phyloP scores from a whole-genome alignment of 2,329 filamentous ascomycete species.

The Ceratocystis eucalypticola region DNA sequence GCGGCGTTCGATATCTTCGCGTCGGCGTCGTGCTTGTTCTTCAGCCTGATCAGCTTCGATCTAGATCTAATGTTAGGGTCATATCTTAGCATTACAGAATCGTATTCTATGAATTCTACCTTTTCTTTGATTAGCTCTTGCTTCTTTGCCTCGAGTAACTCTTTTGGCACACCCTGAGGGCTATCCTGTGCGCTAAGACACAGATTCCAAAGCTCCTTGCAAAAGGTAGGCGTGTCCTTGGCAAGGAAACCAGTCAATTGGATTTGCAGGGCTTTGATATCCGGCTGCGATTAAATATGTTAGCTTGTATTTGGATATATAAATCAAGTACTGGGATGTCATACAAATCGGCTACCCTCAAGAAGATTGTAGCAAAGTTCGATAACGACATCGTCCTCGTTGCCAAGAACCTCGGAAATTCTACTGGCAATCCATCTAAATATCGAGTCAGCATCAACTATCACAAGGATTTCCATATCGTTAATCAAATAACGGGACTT shows the following conservation, averaged over 20 bases:
- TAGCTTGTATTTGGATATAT: conserved; percentile 11
- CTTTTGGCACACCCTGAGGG: conserved; percentile 82
- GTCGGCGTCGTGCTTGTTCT: conserved; percentile 57
- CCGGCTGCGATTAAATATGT: conserved; percentile 47
- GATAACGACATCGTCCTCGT: conserved; percentile 89
- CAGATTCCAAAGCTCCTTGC: conserved; percentile 85
- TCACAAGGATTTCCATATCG: too few relatives aligned
- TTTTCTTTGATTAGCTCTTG: conserved; percentile 88
- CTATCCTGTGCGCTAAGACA: conserved; percentile 81
- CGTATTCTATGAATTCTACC: conserved; percentile 35
- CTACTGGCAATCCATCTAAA: conserved; percentile 81
- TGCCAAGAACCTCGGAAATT: conserved; percentile 77
- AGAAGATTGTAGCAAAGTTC: conserved; percentile 61
- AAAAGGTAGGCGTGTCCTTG: conserved; percentile 77
- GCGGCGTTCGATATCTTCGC: conserved; percentile 56
- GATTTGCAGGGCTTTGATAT: conserved; percentile 91
- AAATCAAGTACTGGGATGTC: conserved; percentile 26
- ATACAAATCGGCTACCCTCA: conserved; percentile 63
- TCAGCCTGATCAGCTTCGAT: conserved; percentile 71
- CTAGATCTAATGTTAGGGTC: conserved; percentile 30
- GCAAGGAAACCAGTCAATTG: conserved; percentile 90
- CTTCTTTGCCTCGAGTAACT: conserved; percentile 92
- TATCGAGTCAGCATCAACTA: not conserved
- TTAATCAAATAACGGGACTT: conserved; percentile 26
- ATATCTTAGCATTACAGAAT: not conserved